Base-by-base conservation (phyloP, 2,329 filamentous ascomycete species). In the Fusarium sacchari region DNA sequence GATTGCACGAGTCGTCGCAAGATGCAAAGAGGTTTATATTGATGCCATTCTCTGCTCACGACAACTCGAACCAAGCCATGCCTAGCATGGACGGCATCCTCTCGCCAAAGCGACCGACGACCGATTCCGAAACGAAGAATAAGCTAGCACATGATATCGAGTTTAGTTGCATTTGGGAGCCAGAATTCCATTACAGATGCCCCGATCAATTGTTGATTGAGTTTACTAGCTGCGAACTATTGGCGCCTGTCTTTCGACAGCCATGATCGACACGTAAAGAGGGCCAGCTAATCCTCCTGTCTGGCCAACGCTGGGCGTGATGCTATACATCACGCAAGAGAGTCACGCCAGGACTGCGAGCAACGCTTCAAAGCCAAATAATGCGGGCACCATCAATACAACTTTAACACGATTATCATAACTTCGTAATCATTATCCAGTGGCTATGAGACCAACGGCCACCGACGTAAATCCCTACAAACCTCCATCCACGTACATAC, bases 401-500 rank as follows among this genome's bases (percentile, higher is more conserved):
- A 2, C 13, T 26, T 44, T 15, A 30, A 26, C 22, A n/a, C 20
- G 28, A 1, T 7, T 18, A 17, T 7, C 30, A 65, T 58, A 20
- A 47, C 24, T 52, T 61, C 24, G 12, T 67, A 6, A 46, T 37
- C 17, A 49, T 43, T 44, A 42, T 1, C 5, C 7, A 1, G 26
- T 44, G 3, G 26, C 37, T 60, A 69, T 1, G 67, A 69, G 4
- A 76, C 69, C 36, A 76, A 58, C 1, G 73, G 74, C 74, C 74
- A 76, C 3, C 74, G 67, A 32, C 55, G 57, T 44, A 76, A 46
- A 44, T 68, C 69, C 42, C 71, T 72, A 60, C 74, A 76, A 6
- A 76, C 72, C n/a, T 76, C 73, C 66, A 76, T 72, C 74, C 74
- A 76, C n/a, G 74, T 76, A 32, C 66, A 74, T 5, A 64, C 59